Percentiles rank a stretch among this genome's conserved stretches.
Conservation (phyloP, 2,329 filamentous ascomycete species). For the Sporothrix luriei region DNA sequence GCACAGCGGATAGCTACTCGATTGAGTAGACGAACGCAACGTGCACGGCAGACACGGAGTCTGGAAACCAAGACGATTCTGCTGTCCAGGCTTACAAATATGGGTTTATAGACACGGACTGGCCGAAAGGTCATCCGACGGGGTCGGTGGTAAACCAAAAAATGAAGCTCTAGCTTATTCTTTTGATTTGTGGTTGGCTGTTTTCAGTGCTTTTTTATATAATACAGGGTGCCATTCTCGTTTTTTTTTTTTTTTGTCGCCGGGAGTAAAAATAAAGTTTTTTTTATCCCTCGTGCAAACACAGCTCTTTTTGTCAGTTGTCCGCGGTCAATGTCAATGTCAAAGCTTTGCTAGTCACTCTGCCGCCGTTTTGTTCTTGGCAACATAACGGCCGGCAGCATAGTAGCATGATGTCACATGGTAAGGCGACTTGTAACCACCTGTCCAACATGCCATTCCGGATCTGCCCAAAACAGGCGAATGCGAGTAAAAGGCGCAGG, state of each 20-base stretch:
- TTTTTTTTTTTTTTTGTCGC: slow-evolving; percentile 16
- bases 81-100: background rate
- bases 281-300: too few species aligned
- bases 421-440: background rate
- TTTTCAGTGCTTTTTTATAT: background rate
- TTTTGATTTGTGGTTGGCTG: background rate
- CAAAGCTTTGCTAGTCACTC: background rate
- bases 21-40: slow-evolving; percentile 62
- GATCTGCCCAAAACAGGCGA: slow-evolving; percentile 7
- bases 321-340: background rate
- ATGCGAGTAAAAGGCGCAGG: background rate
- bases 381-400: background rate
- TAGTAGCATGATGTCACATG: background rate
- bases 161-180: slow-evolving; percentile 13
- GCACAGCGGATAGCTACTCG: slow-evolving; percentile 71
- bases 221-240: slow-evolving; percentile 4
- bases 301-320: too few species aligned
- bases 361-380: slow-evolving; percentile 3
- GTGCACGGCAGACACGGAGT: background rate
- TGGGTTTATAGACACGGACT: slow-evolving; percentile 26
- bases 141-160: slow-evolving; percentile 22
- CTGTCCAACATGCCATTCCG: background rate
- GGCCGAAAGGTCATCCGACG: slow-evolving; percentile 21
- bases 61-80: background rate
- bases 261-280: background rate